A percentile compares a stretch with the other conserved stretches of the same genome.
Conservation (phyloP, 129 eudicot species). For the Oenanthe sinensis region DNA sequence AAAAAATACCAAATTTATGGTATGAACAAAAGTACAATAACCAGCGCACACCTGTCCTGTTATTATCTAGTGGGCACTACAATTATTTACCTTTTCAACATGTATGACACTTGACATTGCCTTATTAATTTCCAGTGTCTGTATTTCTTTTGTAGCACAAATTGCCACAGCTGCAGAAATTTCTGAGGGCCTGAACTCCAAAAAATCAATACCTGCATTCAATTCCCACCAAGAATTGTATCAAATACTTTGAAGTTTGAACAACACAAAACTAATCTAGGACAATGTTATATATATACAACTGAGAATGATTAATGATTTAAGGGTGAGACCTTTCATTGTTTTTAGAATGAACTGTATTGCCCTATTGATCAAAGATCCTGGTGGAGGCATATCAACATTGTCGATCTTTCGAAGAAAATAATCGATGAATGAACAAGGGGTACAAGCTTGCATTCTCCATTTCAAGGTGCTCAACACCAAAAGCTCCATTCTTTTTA, state of each 20-base stretch:
- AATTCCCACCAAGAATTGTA: conserved; percentile 23
- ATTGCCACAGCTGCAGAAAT: conserved; percentile 59
- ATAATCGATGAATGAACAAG: conserved; percentile 44
- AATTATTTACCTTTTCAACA: conserved; percentile 39
- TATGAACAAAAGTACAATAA: conserved; percentile 2
- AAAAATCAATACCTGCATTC: conserved; percentile 62
- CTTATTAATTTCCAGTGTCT: conserved; percentile 34
- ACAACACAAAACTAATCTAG: background rate
- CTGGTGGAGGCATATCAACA: conserved; percentile 15
- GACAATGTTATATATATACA: background rate
- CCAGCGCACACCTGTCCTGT: conserved; percentile 9
- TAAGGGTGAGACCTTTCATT: conserved; percentile 29
- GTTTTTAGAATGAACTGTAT: conserved; percentile 38
- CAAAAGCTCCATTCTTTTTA: conserved; percentile 50
- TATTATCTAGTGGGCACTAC: conserved; percentile 18
- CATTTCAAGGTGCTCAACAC: conserved; percentile 41
- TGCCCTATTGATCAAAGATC: conserved; percentile 26
- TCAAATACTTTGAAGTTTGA: conserved; percentile 15
- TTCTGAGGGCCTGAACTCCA: conserved; percentile 65
- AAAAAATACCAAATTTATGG: background rate
- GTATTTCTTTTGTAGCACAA: conserved; percentile 35
- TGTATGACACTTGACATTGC: conserved; percentile 24
- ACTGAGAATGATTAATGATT: background rate
- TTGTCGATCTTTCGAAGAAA: conserved; percentile 27
- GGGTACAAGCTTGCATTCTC: conserved; percentile 44